Conservation (phyloP, 1,284 basidiomycete genomes). For the Microstroma glucosiphilum region DNA sequence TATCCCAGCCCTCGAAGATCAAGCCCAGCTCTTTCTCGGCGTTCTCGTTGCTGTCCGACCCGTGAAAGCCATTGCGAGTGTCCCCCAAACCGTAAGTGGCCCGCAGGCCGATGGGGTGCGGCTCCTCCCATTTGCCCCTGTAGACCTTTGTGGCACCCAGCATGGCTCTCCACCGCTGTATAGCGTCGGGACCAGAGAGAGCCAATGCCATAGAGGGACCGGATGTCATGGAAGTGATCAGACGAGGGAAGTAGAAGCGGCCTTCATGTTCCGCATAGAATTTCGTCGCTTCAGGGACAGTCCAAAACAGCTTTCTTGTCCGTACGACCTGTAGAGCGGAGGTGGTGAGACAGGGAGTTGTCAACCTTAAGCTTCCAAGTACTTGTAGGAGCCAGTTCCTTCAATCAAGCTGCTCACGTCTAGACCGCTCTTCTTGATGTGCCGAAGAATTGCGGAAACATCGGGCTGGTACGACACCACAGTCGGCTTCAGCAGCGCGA, state of each 20-base stretch:
- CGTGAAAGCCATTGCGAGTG: slow-evolving; percentile 48
- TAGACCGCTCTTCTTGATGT: slow-evolving; percentile 28
- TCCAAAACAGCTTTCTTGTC: slow-evolving; percentile 34
- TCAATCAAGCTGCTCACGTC: slow-evolving; percentile 4
- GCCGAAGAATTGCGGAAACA: slow-evolving; percentile 29
- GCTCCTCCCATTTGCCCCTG: slow-evolving; percentile 29
- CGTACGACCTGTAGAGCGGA: slow-evolving; percentile 24
- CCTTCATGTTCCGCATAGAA: slow-evolving; percentile 48
- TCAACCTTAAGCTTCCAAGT: not conserved
- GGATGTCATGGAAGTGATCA: slow-evolving; percentile 42
- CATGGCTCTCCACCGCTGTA: slow-evolving; percentile 34
- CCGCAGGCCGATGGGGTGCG: slow-evolving; percentile 20
- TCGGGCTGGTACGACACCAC: slow-evolving; percentile 40
- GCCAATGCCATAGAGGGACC: slow-evolving; percentile 42
- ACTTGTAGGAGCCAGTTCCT: not conserved
- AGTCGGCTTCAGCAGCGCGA: slow-evolving; percentile 46
- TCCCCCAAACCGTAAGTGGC: slow-evolving; percentile 42
- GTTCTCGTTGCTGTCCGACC: slow-evolving; percentile 20
- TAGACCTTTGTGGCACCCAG: slow-evolving; percentile 48
- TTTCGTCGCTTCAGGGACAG: slow-evolving; percentile 29
- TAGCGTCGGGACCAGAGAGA: slow-evolving; percentile 35
- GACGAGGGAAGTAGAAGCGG: slow-evolving; percentile 45
- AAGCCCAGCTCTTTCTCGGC: slow-evolving; percentile 26
- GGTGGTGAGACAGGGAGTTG: not conserved
- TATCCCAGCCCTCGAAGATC: slow-evolving; percentile 38